Evolutionary conservation across 768 basidiomycete species (phyloP).

Genomic region (Lanmaoa rubissima): DNA sequence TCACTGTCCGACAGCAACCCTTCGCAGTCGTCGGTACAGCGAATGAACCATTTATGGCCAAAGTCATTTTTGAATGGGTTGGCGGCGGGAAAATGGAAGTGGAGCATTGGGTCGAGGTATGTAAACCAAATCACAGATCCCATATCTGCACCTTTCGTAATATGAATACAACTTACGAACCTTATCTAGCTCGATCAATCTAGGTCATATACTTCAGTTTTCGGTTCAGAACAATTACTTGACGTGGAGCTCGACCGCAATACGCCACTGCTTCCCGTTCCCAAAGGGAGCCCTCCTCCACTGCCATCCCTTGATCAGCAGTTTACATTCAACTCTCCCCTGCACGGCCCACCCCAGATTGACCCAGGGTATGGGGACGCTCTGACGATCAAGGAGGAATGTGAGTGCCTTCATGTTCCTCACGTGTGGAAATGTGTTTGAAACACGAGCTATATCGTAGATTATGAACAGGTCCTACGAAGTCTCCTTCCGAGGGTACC

Average conservation of each 20-base stretch:
- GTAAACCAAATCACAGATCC: slow-evolving; percentile 8
- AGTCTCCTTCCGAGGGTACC: slow-evolving; percentile 41
- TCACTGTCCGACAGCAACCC: no score
- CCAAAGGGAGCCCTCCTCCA: slow-evolving; percentile 18
- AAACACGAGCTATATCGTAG: slow-evolving; percentile 20
- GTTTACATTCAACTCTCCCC: background rate
- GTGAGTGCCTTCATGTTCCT: slow-evolving; percentile 13
- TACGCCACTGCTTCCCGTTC: slow-evolving; percentile 37
- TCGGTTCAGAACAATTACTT: slow-evolving; percentile 50
- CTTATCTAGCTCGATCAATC: slow-evolving; percentile 42
- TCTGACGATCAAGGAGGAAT: slow-evolving; percentile 11
- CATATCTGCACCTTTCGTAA: background rate
- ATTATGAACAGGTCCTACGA: slow-evolving; percentile 32
- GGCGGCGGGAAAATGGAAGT: slow-evolving; percentile 44
- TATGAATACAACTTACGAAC: background rate
- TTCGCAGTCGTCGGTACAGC: slow-evolving; percentile 42
- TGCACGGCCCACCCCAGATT: background rate
- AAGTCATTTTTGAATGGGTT: slow-evolving; percentile 40
- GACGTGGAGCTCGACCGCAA: slow-evolving; percentile 49
- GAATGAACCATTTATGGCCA: slow-evolving; percentile 45
- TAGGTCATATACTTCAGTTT: slow-evolving; percentile 33
- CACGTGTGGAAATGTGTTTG: background rate
- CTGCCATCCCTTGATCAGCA: slow-evolving; percentile 31
- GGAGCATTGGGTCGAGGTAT: slow-evolving; percentile 54
- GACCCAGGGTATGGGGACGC: background rate